Evolutionary conservation across 2,329 filamentous ascomycete species (phyloP).

Genomic region (Clathrospora elynae): DNA sequence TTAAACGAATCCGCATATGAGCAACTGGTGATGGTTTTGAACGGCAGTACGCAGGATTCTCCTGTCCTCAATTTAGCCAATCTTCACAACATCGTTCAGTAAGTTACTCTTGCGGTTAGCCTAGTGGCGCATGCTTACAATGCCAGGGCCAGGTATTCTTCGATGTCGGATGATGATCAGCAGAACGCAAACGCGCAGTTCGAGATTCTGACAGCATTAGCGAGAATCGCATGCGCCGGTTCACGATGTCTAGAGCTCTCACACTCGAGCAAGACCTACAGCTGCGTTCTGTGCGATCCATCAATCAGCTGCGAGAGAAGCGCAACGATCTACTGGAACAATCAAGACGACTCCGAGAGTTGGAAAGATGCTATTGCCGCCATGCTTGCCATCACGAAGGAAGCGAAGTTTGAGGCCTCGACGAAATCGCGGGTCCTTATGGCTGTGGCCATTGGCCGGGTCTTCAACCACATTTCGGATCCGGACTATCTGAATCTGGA

Average conservation of each 20-base stretch:
- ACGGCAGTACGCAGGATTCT: slow-evolving; percentile 30
- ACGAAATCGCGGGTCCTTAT: slow-evolving; percentile 39
- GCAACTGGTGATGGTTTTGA: slow-evolving; percentile 28
- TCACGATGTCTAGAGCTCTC: slow-evolving; percentile 26
- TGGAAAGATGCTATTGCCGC: slow-evolving; percentile 43
- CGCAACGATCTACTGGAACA: slow-evolving; percentile 33
- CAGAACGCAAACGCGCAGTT: slow-evolving; percentile 26
- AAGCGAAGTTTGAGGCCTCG: slow-evolving; percentile 37
- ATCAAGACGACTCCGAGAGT: slow-evolving; percentile 22
- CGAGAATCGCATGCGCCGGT: slow-evolving; percentile 44
- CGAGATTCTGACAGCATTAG: slow-evolving; percentile 36
- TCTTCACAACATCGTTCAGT: slow-evolving; percentile 36
- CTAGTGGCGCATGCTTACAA: slow-evolving; percentile 12
- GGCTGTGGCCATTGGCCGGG: slow-evolving; percentile 61
- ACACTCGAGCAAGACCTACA: slow-evolving; percentile 5
- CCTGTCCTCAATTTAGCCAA: slow-evolving; percentile 27
- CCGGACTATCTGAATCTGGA: slow-evolving; percentile 68
- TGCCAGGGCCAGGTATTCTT: slow-evolving; percentile 31
- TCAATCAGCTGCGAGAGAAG: slow-evolving; percentile 3
- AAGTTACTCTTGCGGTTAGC: slow-evolving; percentile 9
- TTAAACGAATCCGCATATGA: slow-evolving; percentile 22
- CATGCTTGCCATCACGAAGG: slow-evolving; percentile 37
- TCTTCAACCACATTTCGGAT: slow-evolving; percentile 70
- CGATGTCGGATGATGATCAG: slow-evolving; percentile 19
- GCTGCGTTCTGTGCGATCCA: slow-evolving; percentile 37